Conservation (phyloP, 192 early-diverging fungal species). For the Paraglomus brasilianum region DNA sequence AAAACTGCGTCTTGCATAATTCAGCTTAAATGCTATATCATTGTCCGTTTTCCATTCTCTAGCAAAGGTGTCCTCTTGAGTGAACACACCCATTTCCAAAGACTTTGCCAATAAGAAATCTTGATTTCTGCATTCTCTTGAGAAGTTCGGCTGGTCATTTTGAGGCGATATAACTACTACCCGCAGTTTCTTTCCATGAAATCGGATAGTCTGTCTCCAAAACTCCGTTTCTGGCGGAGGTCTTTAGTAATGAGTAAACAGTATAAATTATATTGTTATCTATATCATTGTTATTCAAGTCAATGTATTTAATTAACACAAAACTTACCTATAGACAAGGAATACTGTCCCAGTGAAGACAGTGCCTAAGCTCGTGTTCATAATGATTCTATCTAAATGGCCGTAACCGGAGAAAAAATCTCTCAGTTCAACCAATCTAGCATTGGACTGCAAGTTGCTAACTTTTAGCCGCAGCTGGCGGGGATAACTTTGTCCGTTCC, state of each 20-base stretch:
- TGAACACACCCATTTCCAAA: constrained; percentile 34
- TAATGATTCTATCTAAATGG: constrained; percentile 22
- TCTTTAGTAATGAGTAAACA: not conserved
- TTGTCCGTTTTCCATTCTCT: constrained; percentile 14
- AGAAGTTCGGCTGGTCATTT: not conserved
- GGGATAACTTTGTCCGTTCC: too few species aligned
- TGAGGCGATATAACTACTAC: constrained; percentile 28
- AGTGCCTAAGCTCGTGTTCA: constrained; percentile 16
- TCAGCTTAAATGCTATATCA: constrained; percentile 20
- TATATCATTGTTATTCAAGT: not conserved
- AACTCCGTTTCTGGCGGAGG: not conserved
- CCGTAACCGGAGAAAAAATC: constrained; percentile 29
- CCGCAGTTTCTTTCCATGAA: constrained; percentile 31
- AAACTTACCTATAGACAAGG: constrained; percentile 29
- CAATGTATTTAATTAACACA: too few species aligned
- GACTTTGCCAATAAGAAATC: not conserved
- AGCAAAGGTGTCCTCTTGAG: constrained; percentile 26
- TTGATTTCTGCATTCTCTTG: not conserved
- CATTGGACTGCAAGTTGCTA: not conserved
- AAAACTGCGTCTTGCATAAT: constrained; percentile 33
- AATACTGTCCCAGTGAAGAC: constrained; percentile 15
- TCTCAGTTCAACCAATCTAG: constrained; percentile 23
- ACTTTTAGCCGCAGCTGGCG: constrained; percentile 30
- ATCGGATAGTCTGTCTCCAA: not conserved
- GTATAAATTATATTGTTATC: not conserved